A percentile compares a stretch with the other conserved stretches of the same genome.
phyloP scores from a whole-genome alignment of 2,329 filamentous ascomycete genomes.

The Colletotrichum acutatum region DNA sequence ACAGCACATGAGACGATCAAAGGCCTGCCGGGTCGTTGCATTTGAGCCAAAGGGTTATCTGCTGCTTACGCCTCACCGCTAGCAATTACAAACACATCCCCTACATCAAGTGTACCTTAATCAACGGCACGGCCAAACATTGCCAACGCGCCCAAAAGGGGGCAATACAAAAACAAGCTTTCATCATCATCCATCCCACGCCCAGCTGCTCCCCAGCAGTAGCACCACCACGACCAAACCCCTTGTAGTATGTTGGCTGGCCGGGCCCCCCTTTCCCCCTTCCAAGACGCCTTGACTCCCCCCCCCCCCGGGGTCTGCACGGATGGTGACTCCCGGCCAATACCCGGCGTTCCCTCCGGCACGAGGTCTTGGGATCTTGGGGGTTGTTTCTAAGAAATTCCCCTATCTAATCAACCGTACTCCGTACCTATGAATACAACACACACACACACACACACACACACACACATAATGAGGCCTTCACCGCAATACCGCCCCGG shows the following conservation, averaged over 20 bases:
- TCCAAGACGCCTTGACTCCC: background rate
- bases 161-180: slow-evolving; percentile 30
- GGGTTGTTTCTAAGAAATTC: background rate
- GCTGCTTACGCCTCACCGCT: background rate
- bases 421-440: no score
- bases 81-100: background rate
- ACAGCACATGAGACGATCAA: slow-evolving; percentile 14
- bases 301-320: background rate
- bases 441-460: no score
- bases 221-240: background rate
- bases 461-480: background rate
- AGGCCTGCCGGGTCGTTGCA: background rate
- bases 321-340: slow-evolving; percentile 21
- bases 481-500: slow-evolving; percentile 23
- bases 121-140: background rate
- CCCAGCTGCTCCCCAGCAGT: background rate
- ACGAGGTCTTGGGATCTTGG: slow-evolving; percentile 16
- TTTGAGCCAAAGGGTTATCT: background rate
- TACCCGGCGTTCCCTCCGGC: slow-evolving; percentile 21
- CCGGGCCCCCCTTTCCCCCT: background rate
- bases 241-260: slow-evolving; percentile 1
- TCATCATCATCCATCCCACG: slow-evolving; percentile 13
- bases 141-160: background rate
- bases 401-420: background rate
- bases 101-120: no score